Percentiles rank a stretch among this genome's conserved stretches.
Conservation (phyloP, 305 asterid genomes). For the Ilex paraguariensis region DNA sequence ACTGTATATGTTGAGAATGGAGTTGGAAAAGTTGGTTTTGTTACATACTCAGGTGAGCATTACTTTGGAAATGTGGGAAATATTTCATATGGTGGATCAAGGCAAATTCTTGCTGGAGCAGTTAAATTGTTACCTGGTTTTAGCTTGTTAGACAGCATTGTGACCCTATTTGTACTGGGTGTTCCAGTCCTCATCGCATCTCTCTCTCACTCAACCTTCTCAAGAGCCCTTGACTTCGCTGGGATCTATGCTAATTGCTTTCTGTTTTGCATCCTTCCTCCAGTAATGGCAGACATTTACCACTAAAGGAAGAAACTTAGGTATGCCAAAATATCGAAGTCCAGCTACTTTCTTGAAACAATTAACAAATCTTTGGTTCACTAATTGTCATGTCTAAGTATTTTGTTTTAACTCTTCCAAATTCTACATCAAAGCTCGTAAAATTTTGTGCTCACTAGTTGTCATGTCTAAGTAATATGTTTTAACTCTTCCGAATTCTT, state of each 20-base stretch:
- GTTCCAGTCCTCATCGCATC: slow-evolving; percentile 27
- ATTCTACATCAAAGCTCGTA: too few species aligned
- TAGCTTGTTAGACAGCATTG: not conserved
- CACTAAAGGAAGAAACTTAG: slow-evolving; percentile 24
- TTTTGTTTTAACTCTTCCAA: too few species aligned
- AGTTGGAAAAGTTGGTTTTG: slow-evolving; percentile 24
- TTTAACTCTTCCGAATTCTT: too few species aligned
- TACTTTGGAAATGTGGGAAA: slow-evolving; percentile 23
- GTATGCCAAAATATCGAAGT: too few species aligned
- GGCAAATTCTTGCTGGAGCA: too few species aligned
- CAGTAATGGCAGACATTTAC: slow-evolving; percentile 24
- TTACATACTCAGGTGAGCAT: slow-evolving; percentile 8
- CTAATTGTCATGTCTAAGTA: too few species aligned
- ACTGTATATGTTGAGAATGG: slow-evolving; percentile 3
- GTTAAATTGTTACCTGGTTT: not conserved
- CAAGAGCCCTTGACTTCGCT: slow-evolving; percentile 32
- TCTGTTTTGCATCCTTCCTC: slow-evolving; percentile 38
- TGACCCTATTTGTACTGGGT: slow-evolving; percentile 20
- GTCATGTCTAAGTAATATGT: too few species aligned
- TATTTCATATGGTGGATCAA: slow-evolving; percentile 18
- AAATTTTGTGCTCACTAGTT: too few species aligned
- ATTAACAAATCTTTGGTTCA: too few species aligned
- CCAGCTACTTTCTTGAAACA: too few species aligned
- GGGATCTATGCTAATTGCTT: slow-evolving; percentile 35
- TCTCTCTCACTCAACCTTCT: slow-evolving; percentile 23